Conservation (phyloP, 2,329 filamentous ascomycete genomes). For the Neofusicoccum umdonicola region DNA sequence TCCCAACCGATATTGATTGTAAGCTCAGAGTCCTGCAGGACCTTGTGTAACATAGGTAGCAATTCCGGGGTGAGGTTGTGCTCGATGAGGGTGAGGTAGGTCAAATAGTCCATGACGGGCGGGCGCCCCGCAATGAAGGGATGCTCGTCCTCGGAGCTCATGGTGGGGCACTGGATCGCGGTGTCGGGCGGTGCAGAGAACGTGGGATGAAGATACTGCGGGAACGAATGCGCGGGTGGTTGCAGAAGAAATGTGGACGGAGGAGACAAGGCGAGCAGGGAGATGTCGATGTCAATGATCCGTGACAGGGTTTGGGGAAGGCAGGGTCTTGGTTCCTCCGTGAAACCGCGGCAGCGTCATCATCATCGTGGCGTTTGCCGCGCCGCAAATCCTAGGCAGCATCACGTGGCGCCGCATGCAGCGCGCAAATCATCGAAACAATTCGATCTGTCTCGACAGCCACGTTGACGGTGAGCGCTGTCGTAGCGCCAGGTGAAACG, state of each 20-base stretch:
- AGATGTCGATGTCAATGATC: slow-evolving; percentile 14
- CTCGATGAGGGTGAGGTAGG: slow-evolving; percentile 76
- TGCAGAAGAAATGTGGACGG: background rate
- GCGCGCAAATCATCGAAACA: background rate
- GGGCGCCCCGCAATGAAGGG: slow-evolving; percentile 60
- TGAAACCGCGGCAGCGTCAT: slow-evolving; percentile 11
- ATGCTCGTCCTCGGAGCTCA: slow-evolving; percentile 29
- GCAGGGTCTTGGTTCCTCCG: background rate
- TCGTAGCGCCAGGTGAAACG: background rate
- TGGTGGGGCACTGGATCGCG: background rate
- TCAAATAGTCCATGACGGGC: slow-evolving; percentile 66
- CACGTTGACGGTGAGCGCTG: background rate
- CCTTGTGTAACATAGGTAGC: slow-evolving; percentile 65
- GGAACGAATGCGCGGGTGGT: background rate
- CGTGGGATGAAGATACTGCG: background rate
- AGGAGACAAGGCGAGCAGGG: slow-evolving; percentile 1
- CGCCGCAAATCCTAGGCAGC: background rate
- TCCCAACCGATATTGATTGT: slow-evolving; percentile 83
- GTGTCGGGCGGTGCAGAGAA: background rate
- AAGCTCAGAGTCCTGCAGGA: slow-evolving; percentile 65
- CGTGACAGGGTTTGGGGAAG: slow-evolving; percentile 13
- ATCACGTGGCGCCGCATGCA: slow-evolving; percentile 2
- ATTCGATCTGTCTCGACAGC: background rate
- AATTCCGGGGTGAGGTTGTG: slow-evolving; percentile 67
- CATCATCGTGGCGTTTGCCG: slow-evolving; percentile 10